Percentiles rank a stretch among this genome's conserved stretches.
phyloP scores from a whole-genome alignment of 2,329 filamentous ascomycete species.

The Ascochyta rabiei region DNA sequence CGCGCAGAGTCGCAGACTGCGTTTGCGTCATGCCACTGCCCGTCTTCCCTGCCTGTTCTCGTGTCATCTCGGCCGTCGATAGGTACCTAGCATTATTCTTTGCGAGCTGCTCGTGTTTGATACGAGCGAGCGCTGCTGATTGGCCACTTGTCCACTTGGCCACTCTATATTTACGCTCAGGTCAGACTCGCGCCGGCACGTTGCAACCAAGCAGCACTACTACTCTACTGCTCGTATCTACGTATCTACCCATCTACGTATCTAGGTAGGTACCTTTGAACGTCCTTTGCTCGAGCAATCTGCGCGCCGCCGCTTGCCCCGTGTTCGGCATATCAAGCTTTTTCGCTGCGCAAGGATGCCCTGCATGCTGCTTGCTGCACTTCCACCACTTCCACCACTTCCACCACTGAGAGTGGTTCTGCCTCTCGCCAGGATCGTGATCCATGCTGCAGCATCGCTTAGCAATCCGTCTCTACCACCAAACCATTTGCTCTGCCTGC shows the following conservation, averaged over 20 bases:
- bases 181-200: conserved; percentile 9
- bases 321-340: conserved; percentile 9
- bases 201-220: conserved; percentile 7
- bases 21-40: conserved; percentile 16
- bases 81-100: conserved; percentile 3
- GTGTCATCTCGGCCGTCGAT: background rate
- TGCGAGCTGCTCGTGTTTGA: conserved; percentile 11
- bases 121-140: conserved; percentile 5
- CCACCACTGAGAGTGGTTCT: background rate
- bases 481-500: background rate
- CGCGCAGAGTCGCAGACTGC: conserved; percentile 10
- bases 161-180: conserved; percentile 14
- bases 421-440: background rate
- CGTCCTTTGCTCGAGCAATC: background rate
- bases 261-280: background rate
- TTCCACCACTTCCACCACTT: conserved; percentile 7
- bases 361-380: conserved; percentile 5
- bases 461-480: background rate
- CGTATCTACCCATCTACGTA: background rate
- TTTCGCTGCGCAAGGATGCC: conserved; percentile 10
- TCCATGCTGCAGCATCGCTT: conserved; percentile 1
- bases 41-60: conserved; percentile 11
- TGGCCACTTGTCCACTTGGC: conserved; percentile 2
- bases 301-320: background rate
- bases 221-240: conserved; percentile 1